These are phyloP conservation scores for Trifolium fragiferum DNA, from an alignment of 306 rosid genomes.

Conservation along the genomic window DNA sequence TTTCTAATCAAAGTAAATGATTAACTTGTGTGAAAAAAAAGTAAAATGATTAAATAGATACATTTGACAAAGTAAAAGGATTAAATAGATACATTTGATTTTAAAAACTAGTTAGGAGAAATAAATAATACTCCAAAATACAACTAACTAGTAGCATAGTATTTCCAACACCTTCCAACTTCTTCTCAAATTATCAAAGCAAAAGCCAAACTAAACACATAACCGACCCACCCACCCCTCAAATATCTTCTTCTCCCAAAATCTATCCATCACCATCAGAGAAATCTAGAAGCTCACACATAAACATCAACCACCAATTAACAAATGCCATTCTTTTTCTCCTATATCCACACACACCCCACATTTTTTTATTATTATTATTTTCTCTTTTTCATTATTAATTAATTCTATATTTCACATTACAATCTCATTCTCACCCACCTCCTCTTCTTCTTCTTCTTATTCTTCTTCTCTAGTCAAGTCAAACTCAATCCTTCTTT, in stretches of 20 bases:
- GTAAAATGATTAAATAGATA: too few relatives aligned
- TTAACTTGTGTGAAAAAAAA: too few relatives aligned
- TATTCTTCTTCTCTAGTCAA: constrained; percentile 19
- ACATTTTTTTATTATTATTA: background rate
- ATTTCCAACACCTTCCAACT: too few relatives aligned
- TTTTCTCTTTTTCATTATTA: background rate
- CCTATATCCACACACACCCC: background rate
- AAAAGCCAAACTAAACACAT: constrained; percentile 33
- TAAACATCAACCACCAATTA: constrained; percentile 40
- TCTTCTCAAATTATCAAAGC: background rate
- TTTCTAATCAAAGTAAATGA: too few relatives aligned
- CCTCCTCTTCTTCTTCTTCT: background rate
- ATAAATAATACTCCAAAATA: too few relatives aligned
- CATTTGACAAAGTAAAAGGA: too few relatives aligned
- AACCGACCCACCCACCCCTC: constrained; percentile 1
- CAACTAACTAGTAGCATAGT: too few relatives aligned
- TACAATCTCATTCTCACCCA: background rate
- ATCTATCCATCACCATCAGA: background rate
- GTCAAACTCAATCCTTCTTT: constrained; percentile 4
- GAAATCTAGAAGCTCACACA: constrained; percentile 40
- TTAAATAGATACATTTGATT: too few relatives aligned
- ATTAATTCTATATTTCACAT: background rate
- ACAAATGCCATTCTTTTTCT: constrained; percentile 34
- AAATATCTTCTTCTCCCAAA: background rate
- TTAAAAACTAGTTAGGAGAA: too few relatives aligned